phyloP scores from a whole-genome alignment of 2,329 filamentous ascomycete genomes.

The Fusarium hainanense region DNA sequence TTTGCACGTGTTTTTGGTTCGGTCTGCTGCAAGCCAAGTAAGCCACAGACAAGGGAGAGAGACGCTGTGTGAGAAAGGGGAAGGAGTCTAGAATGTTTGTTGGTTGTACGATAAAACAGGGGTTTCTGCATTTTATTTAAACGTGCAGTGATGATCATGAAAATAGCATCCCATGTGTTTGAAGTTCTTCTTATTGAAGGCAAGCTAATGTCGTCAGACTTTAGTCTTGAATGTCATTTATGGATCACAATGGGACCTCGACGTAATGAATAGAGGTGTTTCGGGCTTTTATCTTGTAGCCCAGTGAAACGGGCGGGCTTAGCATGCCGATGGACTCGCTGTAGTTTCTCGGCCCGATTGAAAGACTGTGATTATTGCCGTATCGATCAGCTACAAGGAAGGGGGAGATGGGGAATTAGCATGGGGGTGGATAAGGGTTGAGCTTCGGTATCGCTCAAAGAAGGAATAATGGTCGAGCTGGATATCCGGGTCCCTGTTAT shows the following conservation, averaged over 20 bases:
- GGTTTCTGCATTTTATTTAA: background rate
- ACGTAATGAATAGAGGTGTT: background rate
- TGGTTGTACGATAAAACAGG: background rate
- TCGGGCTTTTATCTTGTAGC: background rate
- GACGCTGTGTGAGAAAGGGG: background rate
- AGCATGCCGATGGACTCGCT: background rate
- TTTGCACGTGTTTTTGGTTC: background rate
- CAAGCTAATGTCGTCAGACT: background rate
- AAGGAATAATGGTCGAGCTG: background rate
- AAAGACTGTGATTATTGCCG: background rate
- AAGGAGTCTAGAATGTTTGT: conserved; percentile 3
- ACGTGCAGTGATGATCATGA: background rate
- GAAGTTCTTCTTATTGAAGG: background rate
- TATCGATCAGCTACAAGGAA: conserved; percentile 2
- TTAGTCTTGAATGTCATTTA: background rate
- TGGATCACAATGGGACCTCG: background rate
- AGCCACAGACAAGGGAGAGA: background rate
- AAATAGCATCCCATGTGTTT: background rate
- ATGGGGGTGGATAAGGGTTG: background rate
- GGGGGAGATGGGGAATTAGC: background rate
- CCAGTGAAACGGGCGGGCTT: background rate
- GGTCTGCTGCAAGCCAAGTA: background rate
- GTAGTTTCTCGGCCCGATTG: background rate
- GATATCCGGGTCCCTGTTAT: background rate
- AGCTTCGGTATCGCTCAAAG: background rate